Evolutionary conservation across 768 basidiomycete genomes (phyloP), one percentile per base, ranked within the genome.

Genomic region (Naematelia encephala): DNA sequence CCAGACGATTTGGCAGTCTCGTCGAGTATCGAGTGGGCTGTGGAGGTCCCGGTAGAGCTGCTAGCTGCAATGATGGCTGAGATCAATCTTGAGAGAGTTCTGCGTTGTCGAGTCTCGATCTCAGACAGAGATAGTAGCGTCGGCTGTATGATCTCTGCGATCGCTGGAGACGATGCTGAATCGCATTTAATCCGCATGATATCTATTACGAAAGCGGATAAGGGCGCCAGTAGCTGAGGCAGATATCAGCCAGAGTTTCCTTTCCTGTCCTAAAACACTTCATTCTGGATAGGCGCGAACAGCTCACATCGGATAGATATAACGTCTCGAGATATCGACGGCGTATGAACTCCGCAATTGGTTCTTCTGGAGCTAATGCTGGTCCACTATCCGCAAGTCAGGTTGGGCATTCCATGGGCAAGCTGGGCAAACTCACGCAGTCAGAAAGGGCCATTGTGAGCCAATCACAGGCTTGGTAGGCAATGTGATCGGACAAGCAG

Each of bases 31-130:
- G 46, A 8, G 46, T 21, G 25, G n/a, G 19, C 51, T 16, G 4
- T 19, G 16, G 28, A 28, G 11, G 29, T 22, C 11, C 56, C 61
- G 26, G 11, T 22, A 23, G 27, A 14, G 11, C 11, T 25, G 11
- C 49, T 56, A 2, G n/a, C 22, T 8, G 51, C 14, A 3, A 64
- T 54, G 11, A 61, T 44, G 5, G 42, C 25, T 2, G 23, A 8
- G 29, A 68, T 44, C 5, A 68, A 22, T 1, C 64, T 60, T n/a
- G 50, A 28, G 4, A 70, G 30, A 10, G 44, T 28, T 44, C 59
- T 64, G 2, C 71, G 56, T 56, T 73, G 65, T 48, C 63, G 51
- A 11, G 21, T 27, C 47, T 70, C 71, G 30, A 73, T 68, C 21
- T 66, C 57, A 26, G 62, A 30, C 25, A 73, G 50, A 13, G 60